Base-by-base conservation (phyloP, 2,329 filamentous ascomycete genomes). In the Nothophoma quercina region DNA sequence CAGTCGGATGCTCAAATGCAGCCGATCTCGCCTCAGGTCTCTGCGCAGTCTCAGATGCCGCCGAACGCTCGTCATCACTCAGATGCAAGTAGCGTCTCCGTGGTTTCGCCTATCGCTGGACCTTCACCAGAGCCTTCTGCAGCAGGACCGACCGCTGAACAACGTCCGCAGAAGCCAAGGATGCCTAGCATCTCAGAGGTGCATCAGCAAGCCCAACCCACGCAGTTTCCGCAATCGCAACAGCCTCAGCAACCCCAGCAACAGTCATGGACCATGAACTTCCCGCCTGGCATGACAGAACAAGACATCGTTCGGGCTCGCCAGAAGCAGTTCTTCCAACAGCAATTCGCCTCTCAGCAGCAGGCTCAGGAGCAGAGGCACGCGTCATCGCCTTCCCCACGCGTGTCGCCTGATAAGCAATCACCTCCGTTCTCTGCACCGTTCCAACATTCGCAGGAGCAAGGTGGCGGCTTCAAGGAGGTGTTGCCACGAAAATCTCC, bases 141-240 rank as follows among this genome's bases (percentile, higher is more conserved):
- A 19, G 22, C 34, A 13, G 56, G 57, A 16, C 53, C 58, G 12
- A 22, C 45, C 15, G 48, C 54, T 5, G 60, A 51, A 13, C 65
- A 67, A 34, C 59, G 56, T 23, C 35, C 47, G 3, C 67, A 68
- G 38, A 67, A 66, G 43, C 50, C 63, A 18, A 68, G 68, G 34
- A 75, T 74, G 70, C 70, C 64, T 36, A 74, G 70, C 34, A 75
- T 75, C 8, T 63, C 63, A 8, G 71, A 74, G 51, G 62, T 66
- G 10, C 57, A 63, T 26, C 56, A 63, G 19, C 58, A 63, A 43
- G 25, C 23, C 21, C 49, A 43, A 16, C 33, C 13, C n/a, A 38
- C 42, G 18, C 67, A 71, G n/a, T n/a, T n/a, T n/a, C n/a, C n/a
- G n/a, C n/a, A n/a, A n/a, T n/a, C n/a, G n/a, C n/a, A n/a, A n/a